Conservation (phyloP, 2,329 filamentous ascomycete species). For the Aotearoamyces nothofagi region DNA sequence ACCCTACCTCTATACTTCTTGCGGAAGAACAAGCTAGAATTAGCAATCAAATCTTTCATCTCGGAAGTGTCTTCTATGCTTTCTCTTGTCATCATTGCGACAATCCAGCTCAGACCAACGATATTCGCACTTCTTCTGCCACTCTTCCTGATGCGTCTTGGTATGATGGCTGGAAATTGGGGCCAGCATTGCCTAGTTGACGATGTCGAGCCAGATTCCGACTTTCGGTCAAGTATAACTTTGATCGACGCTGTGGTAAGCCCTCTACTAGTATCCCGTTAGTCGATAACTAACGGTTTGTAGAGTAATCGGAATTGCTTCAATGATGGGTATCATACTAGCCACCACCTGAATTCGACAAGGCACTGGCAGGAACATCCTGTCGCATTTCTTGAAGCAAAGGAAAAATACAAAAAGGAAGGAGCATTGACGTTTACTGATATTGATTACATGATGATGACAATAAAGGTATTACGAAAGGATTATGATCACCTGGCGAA, state of each 20-base stretch:
- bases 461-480: constrained; percentile 49
- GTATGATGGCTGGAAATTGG: constrained; percentile 73
- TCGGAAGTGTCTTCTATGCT: constrained; percentile 47
- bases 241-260: constrained; percentile 63
- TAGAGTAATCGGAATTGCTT: constrained; percentile 72
- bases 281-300: constrained; percentile 7
- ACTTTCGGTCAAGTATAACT: constrained; percentile 67
- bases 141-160: constrained; percentile 48
- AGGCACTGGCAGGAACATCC: constrained; percentile 76
- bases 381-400: constrained; percentile 54
- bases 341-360: constrained; percentile 63
- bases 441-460: constrained; percentile 70
- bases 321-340: constrained; percentile 74
- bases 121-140: constrained; percentile 53
- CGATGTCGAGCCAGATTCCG: constrained; percentile 56
- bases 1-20: constrained; percentile 64
- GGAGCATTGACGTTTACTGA: constrained; percentile 64
- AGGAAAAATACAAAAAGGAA: constrained; percentile 49
- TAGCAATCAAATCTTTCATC: constrained; percentile 38
- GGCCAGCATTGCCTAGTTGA: constrained; percentile 75
- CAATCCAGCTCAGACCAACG: constrained; percentile 30
- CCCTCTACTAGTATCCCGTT: constrained; percentile 5
- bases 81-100: constrained; percentile 37
- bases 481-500: constrained; percentile 56
- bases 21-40: constrained; percentile 37